phyloP scores from a whole-genome alignment of 441 rosid genomes.

The Syzygium syzygioides region DNA sequence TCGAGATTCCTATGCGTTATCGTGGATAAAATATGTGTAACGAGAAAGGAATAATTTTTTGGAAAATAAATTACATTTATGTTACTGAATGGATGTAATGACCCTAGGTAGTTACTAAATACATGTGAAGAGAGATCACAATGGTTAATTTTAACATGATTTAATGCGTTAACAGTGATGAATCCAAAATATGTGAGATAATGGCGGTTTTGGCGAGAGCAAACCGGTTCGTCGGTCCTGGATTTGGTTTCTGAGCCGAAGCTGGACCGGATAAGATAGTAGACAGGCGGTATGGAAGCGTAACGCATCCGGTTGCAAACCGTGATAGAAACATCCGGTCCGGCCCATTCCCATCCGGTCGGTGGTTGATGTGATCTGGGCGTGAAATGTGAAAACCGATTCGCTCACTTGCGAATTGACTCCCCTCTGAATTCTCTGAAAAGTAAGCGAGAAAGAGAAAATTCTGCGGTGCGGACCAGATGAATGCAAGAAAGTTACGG shows the following conservation, averaged over 20 bases:
- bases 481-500: background rate
- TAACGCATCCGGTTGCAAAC: background rate
- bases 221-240: background rate
- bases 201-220: background rate
- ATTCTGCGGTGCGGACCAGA: background rate
- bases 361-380: background rate
- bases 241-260: background rate
- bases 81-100: background rate
- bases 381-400: background rate
- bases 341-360: background rate
- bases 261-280: background rate
- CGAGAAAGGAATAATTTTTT: background rate
- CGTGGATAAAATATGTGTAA: background rate
- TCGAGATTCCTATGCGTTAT: fast-evolving
- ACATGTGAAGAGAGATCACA: background rate
- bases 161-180: background rate
- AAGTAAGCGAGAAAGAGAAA: background rate
- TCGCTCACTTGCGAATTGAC: background rate
- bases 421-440: background rate
- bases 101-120: background rate
- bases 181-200: background rate
- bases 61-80: background rate
- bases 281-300: no score
- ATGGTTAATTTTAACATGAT: background rate
- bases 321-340: background rate